Evolutionary conservation across 352 stramenopile genomes (phyloP).

Genomic region (Phytopythium ostracodes): DNA sequence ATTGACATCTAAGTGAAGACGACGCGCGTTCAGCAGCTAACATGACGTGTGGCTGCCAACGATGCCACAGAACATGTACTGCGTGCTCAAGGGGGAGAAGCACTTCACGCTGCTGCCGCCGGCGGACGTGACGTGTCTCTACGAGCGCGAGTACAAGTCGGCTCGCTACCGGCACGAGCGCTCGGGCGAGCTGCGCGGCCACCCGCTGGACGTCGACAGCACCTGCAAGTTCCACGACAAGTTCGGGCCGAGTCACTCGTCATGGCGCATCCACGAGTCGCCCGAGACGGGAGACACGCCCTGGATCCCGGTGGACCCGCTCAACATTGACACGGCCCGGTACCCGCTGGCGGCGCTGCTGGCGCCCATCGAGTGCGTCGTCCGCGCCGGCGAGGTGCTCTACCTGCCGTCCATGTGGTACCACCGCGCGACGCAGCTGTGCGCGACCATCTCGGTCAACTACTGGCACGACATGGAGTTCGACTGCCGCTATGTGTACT

Average conservation of each 20-base stretch:
- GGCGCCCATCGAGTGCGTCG: slow-evolving; percentile 57
- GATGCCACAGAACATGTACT: slow-evolving; percentile 93
- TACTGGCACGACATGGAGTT: slow-evolving; percentile 91
- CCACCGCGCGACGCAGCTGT: slow-evolving; percentile 74
- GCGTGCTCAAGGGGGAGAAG: slow-evolving; percentile 94
- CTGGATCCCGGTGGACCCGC: slow-evolving; percentile 79
- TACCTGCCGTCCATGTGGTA: slow-evolving; percentile 86
- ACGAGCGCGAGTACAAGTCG: slow-evolving; percentile 72
- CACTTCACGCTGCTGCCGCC: slow-evolving; percentile 92
- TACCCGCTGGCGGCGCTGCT: slow-evolving; percentile 56
- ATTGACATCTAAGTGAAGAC: too few species aligned
- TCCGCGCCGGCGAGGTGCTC: slow-evolving; percentile 64
- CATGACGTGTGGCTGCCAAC: not conserved
- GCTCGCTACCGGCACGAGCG: slow-evolving; percentile 49
- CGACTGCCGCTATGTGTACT: slow-evolving; percentile 85
- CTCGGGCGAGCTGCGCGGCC: not conserved
- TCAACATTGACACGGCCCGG: slow-evolving; percentile 45
- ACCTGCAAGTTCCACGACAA: slow-evolving; percentile 49
- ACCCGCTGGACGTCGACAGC: slow-evolving; percentile 18
- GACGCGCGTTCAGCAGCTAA: not conserved
- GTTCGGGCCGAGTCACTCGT: slow-evolving; percentile 32
- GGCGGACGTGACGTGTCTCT: slow-evolving; percentile 86
- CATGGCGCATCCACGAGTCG: slow-evolving; percentile 46
- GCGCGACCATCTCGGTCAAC: slow-evolving; percentile 79
- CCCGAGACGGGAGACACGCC: slow-evolving; percentile 51